Base-by-base conservation (phyloP, 1,284 basidiomycete species). In the Leccinum fuscescens region DNA sequence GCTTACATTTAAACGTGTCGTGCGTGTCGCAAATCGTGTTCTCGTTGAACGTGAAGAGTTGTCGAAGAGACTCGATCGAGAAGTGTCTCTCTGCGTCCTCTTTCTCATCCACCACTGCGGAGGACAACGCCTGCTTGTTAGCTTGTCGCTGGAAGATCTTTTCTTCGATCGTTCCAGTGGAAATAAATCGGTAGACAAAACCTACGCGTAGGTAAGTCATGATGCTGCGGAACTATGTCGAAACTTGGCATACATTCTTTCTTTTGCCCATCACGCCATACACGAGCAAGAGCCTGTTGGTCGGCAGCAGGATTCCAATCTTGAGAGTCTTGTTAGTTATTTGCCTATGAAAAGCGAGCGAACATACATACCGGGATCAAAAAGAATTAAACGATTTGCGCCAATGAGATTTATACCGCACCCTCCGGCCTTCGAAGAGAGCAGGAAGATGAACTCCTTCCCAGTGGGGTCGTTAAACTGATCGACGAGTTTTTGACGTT, bases 301-400 rank as follows among this genome's bases (percentile, higher is more conserved):
- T 99, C 96, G 39, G 96, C 94, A 5, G 96, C 96, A 20, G 96
- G 96, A 69, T 98, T 98, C 96, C 96, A 98, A 72, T 98, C 96
- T 94, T 71, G 50, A 55, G 55, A 35, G 60, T 52, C 50, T 51
- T 42, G 50, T 53, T 22, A 3, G 24, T 57, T 24, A 50, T 12
- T 56, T 29, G 46, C 42, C 27, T 15, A 35, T 8, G 6, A 4
- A 27, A 4, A 15, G 35, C 4, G 3, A 55, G 17, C 6, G 6
- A 6, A 8, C n/a, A 4, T 29, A 29, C 27, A 29, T 69, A 95
- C 94, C 86, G 49, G 97, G 97, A 74, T 99, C 96, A 68, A 99
- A 99, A 31, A 99, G 80, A 64, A 99, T 92, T 4, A 98, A 80
- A 12, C 96, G 86, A 73, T 99, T 99, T 3, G 96, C 96, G 6